phyloP scores from a whole-genome alignment of 257 asterid genomes.

The Solanum lycopersicoides region DNA sequence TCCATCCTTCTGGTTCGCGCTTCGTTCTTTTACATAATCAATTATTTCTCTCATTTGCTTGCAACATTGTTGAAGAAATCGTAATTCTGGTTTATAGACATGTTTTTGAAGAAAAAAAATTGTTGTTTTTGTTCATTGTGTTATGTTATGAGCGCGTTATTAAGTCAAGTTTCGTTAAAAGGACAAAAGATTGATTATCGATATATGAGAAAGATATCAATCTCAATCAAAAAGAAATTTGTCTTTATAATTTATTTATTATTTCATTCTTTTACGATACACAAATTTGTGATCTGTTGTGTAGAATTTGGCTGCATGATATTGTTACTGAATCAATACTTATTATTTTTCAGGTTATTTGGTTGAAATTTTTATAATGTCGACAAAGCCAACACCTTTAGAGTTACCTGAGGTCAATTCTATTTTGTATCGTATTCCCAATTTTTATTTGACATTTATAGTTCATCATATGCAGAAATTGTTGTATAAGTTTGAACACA shows the following conservation, averaged over 20 bases:
- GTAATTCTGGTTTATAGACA: background rate
- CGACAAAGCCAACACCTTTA: slow-evolving; percentile 15
- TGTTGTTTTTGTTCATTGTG: background rate
- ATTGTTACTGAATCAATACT: background rate
- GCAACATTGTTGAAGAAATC: background rate
- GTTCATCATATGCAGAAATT: background rate
- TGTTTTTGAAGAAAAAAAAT: too few relatives aligned
- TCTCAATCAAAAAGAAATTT: background rate
- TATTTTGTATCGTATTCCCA: background rate
- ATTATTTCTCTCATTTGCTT: background rate
- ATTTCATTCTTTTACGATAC: background rate
- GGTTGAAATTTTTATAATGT: slow-evolving; percentile 4
- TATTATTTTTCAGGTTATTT: slow-evolving; percentile 4
- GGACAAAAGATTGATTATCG: background rate
- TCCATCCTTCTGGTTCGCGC: background rate
- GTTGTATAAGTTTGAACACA: background rate
- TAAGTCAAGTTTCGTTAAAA: background rate
- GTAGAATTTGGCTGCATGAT: background rate
- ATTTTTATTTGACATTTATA: background rate
- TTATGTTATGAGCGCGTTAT: background rate
- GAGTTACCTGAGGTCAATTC: slow-evolving; percentile 26
- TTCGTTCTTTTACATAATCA: background rate
- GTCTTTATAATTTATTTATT: too few relatives aligned
- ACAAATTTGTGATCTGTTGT: background rate
- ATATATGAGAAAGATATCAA: too few relatives aligned